phyloP scores from a whole-genome alignment of 306 rosid species.

The Leucaena leucocephala region DNA sequence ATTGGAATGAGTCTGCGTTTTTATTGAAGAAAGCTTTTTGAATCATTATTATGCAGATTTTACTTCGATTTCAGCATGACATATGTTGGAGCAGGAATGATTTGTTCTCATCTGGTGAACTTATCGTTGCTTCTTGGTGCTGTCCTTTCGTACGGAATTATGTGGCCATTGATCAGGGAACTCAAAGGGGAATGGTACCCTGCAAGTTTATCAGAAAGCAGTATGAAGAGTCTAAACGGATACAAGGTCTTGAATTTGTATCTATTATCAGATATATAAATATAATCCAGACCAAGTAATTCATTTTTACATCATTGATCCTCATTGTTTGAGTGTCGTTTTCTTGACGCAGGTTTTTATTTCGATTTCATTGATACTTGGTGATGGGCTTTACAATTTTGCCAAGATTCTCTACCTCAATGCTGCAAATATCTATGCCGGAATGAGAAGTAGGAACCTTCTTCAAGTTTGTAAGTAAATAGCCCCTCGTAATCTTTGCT shows the following conservation, averaged over 20 bases:
- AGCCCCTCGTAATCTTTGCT: background rate
- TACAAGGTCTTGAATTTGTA: constrained; percentile 63
- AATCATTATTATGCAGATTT: constrained; percentile 62
- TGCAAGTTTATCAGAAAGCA: constrained; percentile 67
- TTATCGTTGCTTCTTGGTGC: constrained; percentile 92
- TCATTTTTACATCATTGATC: background rate
- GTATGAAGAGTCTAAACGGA: constrained; percentile 94
- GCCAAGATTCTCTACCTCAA: constrained; percentile 79
- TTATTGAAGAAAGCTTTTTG: background rate
- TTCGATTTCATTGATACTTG: constrained; percentile 90
- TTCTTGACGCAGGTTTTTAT: constrained; percentile 73
- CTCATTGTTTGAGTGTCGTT: constrained; percentile 20
- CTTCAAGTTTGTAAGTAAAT: constrained; percentile 50
- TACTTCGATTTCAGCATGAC: constrained; percentile 98
- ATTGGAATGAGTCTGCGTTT: background rate
- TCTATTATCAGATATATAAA: background rate
- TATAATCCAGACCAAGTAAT: constrained; percentile 12
- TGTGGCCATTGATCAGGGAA: constrained; percentile 90
- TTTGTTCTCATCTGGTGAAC: constrained; percentile 94
- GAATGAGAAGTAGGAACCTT: constrained; percentile 50
- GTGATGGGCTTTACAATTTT: constrained; percentile 96
- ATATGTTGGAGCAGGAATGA: constrained; percentile 99
- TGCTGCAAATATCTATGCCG: constrained; percentile 52
- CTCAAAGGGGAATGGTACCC: constrained; percentile 98
- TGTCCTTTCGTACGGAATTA: constrained; percentile 90